Conservation (phyloP, 2,329 filamentous ascomycete species). For the Geoglossum cookeanum region DNA sequence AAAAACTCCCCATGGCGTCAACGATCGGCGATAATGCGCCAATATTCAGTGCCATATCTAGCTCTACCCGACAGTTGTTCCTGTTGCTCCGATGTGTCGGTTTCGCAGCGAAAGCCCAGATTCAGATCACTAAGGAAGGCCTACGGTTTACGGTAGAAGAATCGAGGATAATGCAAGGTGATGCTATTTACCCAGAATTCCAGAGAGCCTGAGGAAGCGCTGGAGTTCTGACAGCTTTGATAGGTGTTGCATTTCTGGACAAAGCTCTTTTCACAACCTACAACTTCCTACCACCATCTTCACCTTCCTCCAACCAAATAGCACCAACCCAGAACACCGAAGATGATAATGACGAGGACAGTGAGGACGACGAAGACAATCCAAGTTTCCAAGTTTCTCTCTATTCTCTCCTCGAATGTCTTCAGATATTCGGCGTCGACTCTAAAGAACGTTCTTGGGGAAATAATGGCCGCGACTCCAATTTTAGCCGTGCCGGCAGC, state of each 20-base stretch:
- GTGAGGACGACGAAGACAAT: slow-evolving; percentile 26
- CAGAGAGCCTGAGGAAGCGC: not conserved
- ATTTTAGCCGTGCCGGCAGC: not conserved
- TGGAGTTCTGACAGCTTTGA: not conserved
- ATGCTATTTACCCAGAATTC: slow-evolving; percentile 8
- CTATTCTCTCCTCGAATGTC: slow-evolving; percentile 69
- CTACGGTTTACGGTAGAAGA: slow-evolving; percentile 80
- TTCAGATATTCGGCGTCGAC: slow-evolving; percentile 79
- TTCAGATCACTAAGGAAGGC: slow-evolving; percentile 70
- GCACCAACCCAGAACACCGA: slow-evolving; percentile 16
- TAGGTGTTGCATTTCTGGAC: slow-evolving; percentile 66
- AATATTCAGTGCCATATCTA: slow-evolving; percentile 40
- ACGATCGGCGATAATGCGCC: slow-evolving; percentile 18
- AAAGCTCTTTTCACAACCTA: slow-evolving; percentile 79
- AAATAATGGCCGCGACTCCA: not conserved
- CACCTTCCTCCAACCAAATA: slow-evolving; percentile 17
- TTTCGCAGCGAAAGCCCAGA: slow-evolving; percentile 35
- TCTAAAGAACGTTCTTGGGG: slow-evolving; percentile 27
- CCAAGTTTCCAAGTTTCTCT: slow-evolving; percentile 77
- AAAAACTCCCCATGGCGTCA: not conserved
- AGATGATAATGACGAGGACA: slow-evolving; percentile 15
- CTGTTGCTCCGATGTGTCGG: slow-evolving; percentile 39
- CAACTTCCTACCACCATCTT: slow-evolving; percentile 34
- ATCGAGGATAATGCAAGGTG: slow-evolving; percentile 77
- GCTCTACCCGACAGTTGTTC: slow-evolving; percentile 56